These are phyloP conservation scores for Cystobasidium ongulense DNA, from an alignment of 768 basidiomycete genomes.

Conservation along the genomic window DNA sequence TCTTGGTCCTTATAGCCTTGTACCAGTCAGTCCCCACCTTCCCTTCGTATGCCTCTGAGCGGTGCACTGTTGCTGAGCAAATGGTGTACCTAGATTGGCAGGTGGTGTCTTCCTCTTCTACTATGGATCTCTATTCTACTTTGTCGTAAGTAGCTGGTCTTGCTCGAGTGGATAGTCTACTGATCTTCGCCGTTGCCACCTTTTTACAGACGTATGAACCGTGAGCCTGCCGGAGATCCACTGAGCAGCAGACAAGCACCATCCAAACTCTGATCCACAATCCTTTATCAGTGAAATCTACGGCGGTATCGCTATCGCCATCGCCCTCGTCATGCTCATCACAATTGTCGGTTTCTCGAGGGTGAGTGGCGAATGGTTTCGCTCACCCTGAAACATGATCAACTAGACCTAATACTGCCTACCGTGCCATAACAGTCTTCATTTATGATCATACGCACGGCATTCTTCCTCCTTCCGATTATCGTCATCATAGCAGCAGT, in stretches of 20 bases:
- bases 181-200: too few species aligned
- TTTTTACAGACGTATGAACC: conserved; percentile 7
- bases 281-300: background rate
- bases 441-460: background rate
- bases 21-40: conserved; percentile 7
- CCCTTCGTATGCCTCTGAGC: background rate
- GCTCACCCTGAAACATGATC: background rate
- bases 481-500: conserved; percentile 15
- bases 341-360: conserved; percentile 21
- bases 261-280: background rate
- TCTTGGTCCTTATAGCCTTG: conserved; percentile 5
- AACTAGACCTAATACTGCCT: background rate
- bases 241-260: background rate
- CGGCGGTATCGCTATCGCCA: conserved; percentile 24
- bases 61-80: background rate
- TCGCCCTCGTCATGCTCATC: background rate
- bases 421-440: background rate
- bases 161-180: background rate
- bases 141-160: conserved; percentile 5
- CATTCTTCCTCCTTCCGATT: conserved; percentile 10
- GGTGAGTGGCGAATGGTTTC: conserved; percentile 12
- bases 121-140: conserved; percentile 19
- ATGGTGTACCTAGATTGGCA: background rate
- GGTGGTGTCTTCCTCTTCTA: conserved; percentile 23
- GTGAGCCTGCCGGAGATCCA: background rate